Evolutionary conservation across 805 yeast genomes (phyloP), one percentile per base, ranked within the genome.

Genomic region (Cyberlindnera japonica): DNA sequence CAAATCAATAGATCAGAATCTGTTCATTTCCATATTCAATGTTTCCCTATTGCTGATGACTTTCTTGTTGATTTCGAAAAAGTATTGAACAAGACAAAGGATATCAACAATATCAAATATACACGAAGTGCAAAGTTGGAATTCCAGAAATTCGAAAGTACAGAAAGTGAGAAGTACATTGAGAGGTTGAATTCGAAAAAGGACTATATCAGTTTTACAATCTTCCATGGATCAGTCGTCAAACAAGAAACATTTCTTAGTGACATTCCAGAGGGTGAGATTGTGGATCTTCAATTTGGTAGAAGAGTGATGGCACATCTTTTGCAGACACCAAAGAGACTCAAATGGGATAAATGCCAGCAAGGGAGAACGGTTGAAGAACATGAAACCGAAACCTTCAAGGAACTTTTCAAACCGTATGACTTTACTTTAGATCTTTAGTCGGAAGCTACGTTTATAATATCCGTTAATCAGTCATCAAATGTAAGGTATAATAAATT

Each of bases 211-310:
- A 57, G 45, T 47, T 57, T 64, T 58, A 54, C 64, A 37, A 50
- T 66, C 12, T 53, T 55, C 40, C 57, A 61, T 31, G 66, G 64
- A 38, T 54, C 67, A 0, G 51, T 58, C 10, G 35, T 49, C 4
- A 45, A 44, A 18, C 64, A 67, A 8, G 57, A 51, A n/a, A 54
- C 62, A 9, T 64, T 51, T 40, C 30, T 67, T 3, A 55, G 65
- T 22, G 43, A 33, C 9, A 28, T 53, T 2, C 64, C 65, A 1
- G 47, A 53, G 4, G 54, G 55, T 3, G 67, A 67, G 38, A 49
- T 69, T 11, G 62, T 88, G 8, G 96, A 90, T 58, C 61, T 87
- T 12, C 95, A 86, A 50, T 85, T 90, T 53, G 95, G 95, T 2
- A 69, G 97, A 57, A 72, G 88, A 53, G 89, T 84, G 1, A 53